These are phyloP conservation scores for Hypomontagnella submonticulosa DNA, from an alignment of 495 filamentous ascomycete genomes.

Conservation along the genomic window DNA sequence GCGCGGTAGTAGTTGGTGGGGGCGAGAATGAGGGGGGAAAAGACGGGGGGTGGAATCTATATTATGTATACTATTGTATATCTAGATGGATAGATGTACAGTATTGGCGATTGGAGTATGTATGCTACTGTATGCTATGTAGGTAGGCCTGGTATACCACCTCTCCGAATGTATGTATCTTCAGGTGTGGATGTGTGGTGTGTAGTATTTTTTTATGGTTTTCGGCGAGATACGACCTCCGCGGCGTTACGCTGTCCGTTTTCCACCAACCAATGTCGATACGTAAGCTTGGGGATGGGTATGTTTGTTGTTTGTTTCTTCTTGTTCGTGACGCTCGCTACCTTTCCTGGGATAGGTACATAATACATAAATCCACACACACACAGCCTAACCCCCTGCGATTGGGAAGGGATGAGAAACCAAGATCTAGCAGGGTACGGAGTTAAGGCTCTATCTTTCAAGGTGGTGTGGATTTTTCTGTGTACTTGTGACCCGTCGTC, in stretches of 20 bases:
- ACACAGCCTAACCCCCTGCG: constrained; percentile 7
- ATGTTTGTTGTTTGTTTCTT: constrained; percentile 3
- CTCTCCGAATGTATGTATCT: too few species aligned
- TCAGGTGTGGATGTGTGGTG: too few species aligned
- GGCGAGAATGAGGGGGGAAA: not conserved
- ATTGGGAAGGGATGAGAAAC: constrained; percentile 39
- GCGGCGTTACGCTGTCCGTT: constrained; percentile 8
- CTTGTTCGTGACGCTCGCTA: not conserved
- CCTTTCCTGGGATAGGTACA: constrained; percentile 26
- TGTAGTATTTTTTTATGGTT: too few species aligned
- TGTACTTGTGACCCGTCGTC: constrained; percentile 10
- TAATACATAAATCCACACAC: not conserved
- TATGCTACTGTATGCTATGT: not conserved
- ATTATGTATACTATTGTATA: too few species aligned
- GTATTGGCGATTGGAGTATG: too few species aligned
- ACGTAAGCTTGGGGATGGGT: constrained; percentile 10
- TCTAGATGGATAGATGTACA: too few species aligned
- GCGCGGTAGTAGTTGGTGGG: constrained; percentile 30
- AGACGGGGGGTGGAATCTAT: not conserved
- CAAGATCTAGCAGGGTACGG: constrained; percentile 42
- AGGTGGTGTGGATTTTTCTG: constrained; percentile 12
- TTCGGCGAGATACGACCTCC: constrained; percentile 28
- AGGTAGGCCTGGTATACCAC: too few species aligned
- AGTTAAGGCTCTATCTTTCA: constrained; percentile 26
- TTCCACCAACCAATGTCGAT: constrained; percentile 20